phyloP scores from a whole-genome alignment of 768 basidiomycete genomes.

The Pleurotus ostreatus region DNA sequence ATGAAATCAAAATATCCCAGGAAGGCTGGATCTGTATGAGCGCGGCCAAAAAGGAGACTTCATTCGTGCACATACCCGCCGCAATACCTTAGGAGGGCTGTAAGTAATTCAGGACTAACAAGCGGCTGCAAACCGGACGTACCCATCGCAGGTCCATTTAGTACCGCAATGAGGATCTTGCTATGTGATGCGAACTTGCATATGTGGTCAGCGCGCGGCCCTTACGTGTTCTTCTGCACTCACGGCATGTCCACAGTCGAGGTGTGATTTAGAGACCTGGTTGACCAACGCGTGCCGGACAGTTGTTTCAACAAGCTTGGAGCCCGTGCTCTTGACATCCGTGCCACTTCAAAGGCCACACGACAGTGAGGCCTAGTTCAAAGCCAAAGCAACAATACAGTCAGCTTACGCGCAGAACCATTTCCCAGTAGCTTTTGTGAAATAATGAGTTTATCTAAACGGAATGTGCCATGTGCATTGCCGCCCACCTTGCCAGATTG shows the following conservation, averaged over 20 bases:
- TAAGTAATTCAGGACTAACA: not conserved
- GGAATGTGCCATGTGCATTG: not conserved
- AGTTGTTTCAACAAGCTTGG: constrained; percentile 12
- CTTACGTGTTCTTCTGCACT: constrained; percentile 12
- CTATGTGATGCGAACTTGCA: constrained; percentile 60
- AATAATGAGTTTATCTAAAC: not conserved
- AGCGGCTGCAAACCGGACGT: constrained; percentile 10
- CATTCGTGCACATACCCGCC: constrained; percentile 38
- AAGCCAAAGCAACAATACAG: not conserved
- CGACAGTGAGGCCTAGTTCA: not conserved
- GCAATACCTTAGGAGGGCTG: constrained; percentile 48
- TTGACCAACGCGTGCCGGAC: constrained; percentile 44
- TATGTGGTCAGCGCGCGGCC: not conserved
- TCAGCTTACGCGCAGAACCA: constrained; percentile 71
- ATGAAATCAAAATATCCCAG: constrained; percentile 77
- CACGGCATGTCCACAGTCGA: constrained; percentile 65
- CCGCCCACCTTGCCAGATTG: constrained; percentile 60
- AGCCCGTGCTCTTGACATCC: constrained; percentile 37
- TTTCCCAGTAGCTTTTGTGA: constrained; percentile 48
- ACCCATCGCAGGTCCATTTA: constrained; percentile 80
- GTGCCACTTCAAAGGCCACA: constrained; percentile 43
- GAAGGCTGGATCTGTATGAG: constrained; percentile 38
- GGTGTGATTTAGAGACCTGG: constrained; percentile 46
- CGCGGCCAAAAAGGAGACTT: not conserved
- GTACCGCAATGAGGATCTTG: constrained; percentile 65